A percentile compares a stretch with the other conserved stretches of the same genome.
Conservation (phyloP, 345 rosid species). For the Arabidopsis thaliana region TAIR10.1 NC_003074.8:9195001-9195500, state of each 20-base stretch:
- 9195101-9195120: constrained; percentile 2
- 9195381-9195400: constrained; percentile 17
- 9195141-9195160: constrained; percentile 9
- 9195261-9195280: constrained; percentile 15
- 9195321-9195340: constrained; percentile 32
- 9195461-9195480: background rate
- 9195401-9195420: constrained; percentile 37
- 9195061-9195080: background rate
- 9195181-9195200: constrained; percentile 32
- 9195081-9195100: background rate
- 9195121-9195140: constrained; percentile 31
- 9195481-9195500: constrained; percentile 10
- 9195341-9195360: constrained; percentile 5
- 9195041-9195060: background rate
- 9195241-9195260: constrained; percentile 7
- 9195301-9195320: constrained; percentile 24
- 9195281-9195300: background rate
- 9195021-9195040: background rate
- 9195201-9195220: constrained; percentile 23
- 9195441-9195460: background rate
- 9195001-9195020: background rate
- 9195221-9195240: constrained; percentile 26
- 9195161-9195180: constrained; percentile 21
- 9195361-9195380: background rate
- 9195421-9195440: constrained; percentile 6